Conservation (phyloP, 106 monocot species). For the Platanthera guangdongensis region DNA sequence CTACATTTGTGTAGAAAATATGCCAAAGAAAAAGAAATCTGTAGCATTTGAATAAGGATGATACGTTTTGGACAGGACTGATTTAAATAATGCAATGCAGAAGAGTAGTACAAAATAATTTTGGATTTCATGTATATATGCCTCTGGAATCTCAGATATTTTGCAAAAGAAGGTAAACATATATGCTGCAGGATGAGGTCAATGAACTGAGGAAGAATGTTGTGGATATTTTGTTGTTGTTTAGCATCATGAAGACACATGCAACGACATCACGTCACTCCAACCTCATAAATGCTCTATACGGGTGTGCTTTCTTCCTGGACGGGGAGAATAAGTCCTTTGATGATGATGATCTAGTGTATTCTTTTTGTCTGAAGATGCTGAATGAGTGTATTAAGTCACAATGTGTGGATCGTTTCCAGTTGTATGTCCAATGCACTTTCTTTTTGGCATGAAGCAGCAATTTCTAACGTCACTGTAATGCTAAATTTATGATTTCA, state of each 20-base stretch:
- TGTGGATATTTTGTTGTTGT: no score
- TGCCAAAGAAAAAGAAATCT: no score
- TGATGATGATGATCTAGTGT: slow-evolving; percentile 39
- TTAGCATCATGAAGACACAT: slow-evolving; percentile 40
- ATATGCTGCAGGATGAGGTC: no score
- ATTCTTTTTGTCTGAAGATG: slow-evolving; percentile 32
- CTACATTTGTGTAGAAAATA: no score
- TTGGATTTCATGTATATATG: no score
- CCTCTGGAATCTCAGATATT: no score
- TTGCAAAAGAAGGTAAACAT: no score
- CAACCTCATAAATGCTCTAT: slow-evolving; percentile 29
- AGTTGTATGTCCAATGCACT: slow-evolving; percentile 10
- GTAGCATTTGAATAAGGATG: no score
- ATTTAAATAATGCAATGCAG: no score
- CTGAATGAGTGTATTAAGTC: slow-evolving; percentile 27
- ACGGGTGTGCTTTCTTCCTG: slow-evolving; percentile 44
- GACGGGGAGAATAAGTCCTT: slow-evolving; percentile 24
- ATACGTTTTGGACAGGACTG: no score
- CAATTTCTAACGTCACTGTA: not conserved
- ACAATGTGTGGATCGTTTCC: not conserved
- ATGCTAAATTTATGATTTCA: not conserved
- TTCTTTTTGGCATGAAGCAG: not conserved
- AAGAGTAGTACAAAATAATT: no score
- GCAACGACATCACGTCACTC: slow-evolving; percentile 24
- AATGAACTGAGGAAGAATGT: no score